Percentiles rank a stretch among this genome's conserved stretches.
Evolutionary conservation across 2,329 filamentous ascomycete genomes (phyloP).

Genomic region (Fusarium miscanthi): DNA sequence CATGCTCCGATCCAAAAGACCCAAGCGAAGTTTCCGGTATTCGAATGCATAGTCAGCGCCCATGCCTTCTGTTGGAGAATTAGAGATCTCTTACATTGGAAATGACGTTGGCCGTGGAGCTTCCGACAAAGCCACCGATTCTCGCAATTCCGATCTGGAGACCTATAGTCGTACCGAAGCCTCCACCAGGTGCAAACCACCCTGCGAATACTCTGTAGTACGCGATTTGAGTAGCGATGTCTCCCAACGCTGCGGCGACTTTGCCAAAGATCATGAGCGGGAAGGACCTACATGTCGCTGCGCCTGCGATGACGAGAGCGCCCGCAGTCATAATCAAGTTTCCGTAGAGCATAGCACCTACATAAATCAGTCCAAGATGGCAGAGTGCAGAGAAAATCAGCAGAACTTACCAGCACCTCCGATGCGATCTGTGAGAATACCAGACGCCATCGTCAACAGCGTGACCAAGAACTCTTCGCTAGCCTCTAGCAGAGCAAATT

Average conservation of each 20-base stretch:
- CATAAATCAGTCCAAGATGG: too few species aligned
- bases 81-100: background rate
- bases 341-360: background rate
- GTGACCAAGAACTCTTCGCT: background rate
- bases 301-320: rapidly evolving
- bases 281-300: background rate
- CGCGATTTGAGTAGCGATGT: background rate
- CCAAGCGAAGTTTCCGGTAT: background rate
- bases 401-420: background rate
- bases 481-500: background rate
- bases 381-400: too few species aligned
- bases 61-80: rapidly evolving
- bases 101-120: background rate
- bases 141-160: rapidly evolving
- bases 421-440: rapidly evolving
- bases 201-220: background rate
- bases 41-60: rapidly evolving
- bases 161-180: background rate
- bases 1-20: background rate
- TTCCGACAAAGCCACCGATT: background rate
- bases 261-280: background rate
- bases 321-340: background rate
- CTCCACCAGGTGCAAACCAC: background rate
- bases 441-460: background rate
- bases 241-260: background rate